phyloP scores from a whole-genome alignment of 2,329 filamentous ascomycete species.

The Seiridium unicorne region DNA sequence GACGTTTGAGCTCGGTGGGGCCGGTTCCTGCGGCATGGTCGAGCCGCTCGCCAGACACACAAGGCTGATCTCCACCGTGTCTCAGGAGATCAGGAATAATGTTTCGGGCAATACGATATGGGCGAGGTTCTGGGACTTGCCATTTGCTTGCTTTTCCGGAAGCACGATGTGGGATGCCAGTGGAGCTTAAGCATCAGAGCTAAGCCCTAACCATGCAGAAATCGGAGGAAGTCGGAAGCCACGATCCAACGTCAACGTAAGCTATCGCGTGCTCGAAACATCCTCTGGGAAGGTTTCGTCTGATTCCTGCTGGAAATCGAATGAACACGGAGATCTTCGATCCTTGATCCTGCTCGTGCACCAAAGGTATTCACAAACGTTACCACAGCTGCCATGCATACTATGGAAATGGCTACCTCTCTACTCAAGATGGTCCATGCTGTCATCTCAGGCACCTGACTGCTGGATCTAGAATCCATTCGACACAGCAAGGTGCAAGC shows the following conservation, averaged over 20 bases:
- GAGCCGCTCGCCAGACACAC: background rate
- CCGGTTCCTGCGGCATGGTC: background rate
- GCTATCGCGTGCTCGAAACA: conserved; percentile 2
- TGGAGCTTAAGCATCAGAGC: background rate
- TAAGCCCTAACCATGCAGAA: background rate
- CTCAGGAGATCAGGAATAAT: conserved; percentile 1
- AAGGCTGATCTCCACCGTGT: conserved; percentile 2
- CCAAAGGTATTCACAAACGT: too few relatives aligned
- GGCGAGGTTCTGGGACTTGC: background rate
- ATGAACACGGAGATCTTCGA: background rate
- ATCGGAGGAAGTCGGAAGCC: conserved; percentile 4
- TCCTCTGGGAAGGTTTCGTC: background rate
- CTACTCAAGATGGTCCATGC: too few relatives aligned
- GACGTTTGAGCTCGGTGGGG: conserved; percentile 7
- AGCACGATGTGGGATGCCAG: background rate
- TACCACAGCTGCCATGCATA: too few relatives aligned
- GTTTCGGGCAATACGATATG: background rate
- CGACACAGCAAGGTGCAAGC: background rate
- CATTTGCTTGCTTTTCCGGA: too few relatives aligned
- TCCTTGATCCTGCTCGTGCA: too few relatives aligned
- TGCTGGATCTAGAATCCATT: background rate
- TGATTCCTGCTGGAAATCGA: background rate
- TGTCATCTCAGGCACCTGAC: too few relatives aligned
- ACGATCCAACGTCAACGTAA: background rate
- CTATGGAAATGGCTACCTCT: too few relatives aligned